phyloP scores from a whole-genome alignment of 2,329 filamentous ascomycete genomes.

The Nothophaeocryptopus gaeumannii region DNA sequence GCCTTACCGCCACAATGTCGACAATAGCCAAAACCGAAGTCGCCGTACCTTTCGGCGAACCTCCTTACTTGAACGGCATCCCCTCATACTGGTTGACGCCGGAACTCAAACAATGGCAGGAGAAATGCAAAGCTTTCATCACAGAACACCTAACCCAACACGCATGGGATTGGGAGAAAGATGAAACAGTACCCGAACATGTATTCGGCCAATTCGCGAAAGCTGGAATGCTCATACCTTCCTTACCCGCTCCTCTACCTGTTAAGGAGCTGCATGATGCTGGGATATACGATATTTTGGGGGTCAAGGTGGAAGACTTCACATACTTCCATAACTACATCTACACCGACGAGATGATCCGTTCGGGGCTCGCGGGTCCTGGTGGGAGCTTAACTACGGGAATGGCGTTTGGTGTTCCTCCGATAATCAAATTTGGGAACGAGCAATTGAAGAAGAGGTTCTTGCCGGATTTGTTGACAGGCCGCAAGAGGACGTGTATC shows the following conservation, averaged over 20 bases:
- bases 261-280: constrained; percentile 64
- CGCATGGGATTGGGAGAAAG: constrained; percentile 68
- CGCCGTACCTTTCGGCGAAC: constrained; percentile 67
- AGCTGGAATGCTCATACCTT: constrained; percentile 68
- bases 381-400: constrained; percentile 65
- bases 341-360: constrained; percentile 67
- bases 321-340: constrained; percentile 70
- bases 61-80: constrained; percentile 66
- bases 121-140: constrained; percentile 64
- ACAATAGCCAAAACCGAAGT: constrained; percentile 17
- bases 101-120: constrained; percentile 65
- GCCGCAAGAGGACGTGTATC: constrained; percentile 67
- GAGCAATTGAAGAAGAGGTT: constrained; percentile 61
- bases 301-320: constrained; percentile 69
- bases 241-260: constrained; percentile 66
- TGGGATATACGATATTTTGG: constrained; percentile 65
- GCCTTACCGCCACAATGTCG: no score
- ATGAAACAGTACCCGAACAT: constrained; percentile 60
- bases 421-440: constrained; percentile 67
- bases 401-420: constrained; percentile 69
- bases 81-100: constrained; percentile 70
- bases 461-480: constrained; percentile 65
- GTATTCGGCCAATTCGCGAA: constrained; percentile 64
- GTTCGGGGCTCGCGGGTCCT: constrained; percentile 64
- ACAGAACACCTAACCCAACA: constrained; percentile 60